phyloP scores from a whole-genome alignment of 2,329 filamentous ascomycete species.

The Fusarium sp. region DNA sequence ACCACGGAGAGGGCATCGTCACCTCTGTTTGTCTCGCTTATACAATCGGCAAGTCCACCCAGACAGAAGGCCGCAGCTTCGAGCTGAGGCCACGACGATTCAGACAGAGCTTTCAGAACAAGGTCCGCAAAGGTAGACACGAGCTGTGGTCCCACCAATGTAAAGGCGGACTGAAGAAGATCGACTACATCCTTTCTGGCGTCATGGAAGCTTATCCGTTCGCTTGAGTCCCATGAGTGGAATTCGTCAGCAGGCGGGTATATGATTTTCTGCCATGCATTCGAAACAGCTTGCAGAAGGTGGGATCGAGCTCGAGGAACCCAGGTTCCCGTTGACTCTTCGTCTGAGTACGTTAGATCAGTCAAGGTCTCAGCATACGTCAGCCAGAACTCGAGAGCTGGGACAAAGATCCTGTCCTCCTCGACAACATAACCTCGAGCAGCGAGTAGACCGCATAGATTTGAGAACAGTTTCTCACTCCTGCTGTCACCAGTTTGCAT shows the following conservation, averaged over 20 bases:
- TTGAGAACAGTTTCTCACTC: conserved; percentile 62
- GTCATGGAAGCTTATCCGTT: conserved; percentile 73
- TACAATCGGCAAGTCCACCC: conserved; percentile 72
- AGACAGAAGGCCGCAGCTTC: conserved; percentile 72
- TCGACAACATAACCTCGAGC: conserved; percentile 72
- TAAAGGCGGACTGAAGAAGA: conserved; percentile 76
- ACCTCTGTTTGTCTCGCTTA: conserved; percentile 64
- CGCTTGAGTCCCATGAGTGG: conserved; percentile 74
- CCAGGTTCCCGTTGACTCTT: conserved; percentile 61
- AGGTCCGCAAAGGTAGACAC: conserved; percentile 66
- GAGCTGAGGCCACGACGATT: conserved; percentile 65
- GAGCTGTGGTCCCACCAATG: conserved; percentile 65
- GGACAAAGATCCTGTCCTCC: conserved; percentile 79
- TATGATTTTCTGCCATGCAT: conserved; percentile 74
- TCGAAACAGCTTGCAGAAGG: conserved; percentile 71
- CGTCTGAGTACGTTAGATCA: conserved; percentile 64
- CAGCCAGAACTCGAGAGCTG: conserved; percentile 83
- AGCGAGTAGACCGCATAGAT: conserved; percentile 71
- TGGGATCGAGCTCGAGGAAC: conserved; percentile 65
- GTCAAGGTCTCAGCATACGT: conserved; percentile 76
- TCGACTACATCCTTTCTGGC: conserved; percentile 84
- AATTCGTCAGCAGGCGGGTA: conserved; percentile 69
- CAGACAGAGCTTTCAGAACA: conserved; percentile 59
- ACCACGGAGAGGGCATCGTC: conserved; percentile 69
- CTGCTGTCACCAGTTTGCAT: conserved; percentile 62